Evolutionary conservation across 306 rosid species (phyloP).

Genomic region (barrel medic (Medicago truncatula)): MtrunA17r5.0-ANR NC_053042.1:20627001-20627500

Average conservation of each 20-base stretch:
- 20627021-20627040: background rate
- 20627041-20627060: slow-evolving; percentile 4
- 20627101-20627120: background rate
- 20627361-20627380: too few relatives aligned
- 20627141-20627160: background rate
- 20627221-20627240: slow-evolving; percentile 8
- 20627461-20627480: background rate
- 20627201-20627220: background rate
- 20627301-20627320: too few relatives aligned
- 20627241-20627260: background rate
- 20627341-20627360: too few relatives aligned
- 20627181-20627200: background rate
- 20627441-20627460: background rate
- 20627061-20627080: background rate
- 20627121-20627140: background rate
- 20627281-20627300: too few relatives aligned
- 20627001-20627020: background rate
- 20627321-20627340: too few relatives aligned
- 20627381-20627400: background rate
- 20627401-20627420: background rate
- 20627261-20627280: background rate
- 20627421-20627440: background rate
- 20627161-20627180: background rate
- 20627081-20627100: too few relatives aligned
- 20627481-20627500: too few relatives aligned